Evolutionary conservation across 2,329 filamentous ascomycete genomes (phyloP).

Genomic region (Ramichloridium luteum): DNA sequence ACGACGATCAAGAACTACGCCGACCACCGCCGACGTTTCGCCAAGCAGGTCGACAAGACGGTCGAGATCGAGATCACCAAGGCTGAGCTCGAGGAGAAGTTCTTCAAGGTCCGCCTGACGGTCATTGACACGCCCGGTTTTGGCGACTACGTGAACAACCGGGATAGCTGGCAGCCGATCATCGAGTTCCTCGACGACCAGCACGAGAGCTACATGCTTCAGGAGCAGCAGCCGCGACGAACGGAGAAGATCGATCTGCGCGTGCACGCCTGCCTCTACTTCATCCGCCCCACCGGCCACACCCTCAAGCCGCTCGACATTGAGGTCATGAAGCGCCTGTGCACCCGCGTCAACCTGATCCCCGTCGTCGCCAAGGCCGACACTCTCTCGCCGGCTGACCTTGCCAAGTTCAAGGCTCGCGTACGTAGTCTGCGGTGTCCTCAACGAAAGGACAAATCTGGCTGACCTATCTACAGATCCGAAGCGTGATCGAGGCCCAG

Average conservation of each 20-base stretch:
- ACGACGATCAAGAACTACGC: constrained; percentile 99
- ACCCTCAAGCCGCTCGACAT: constrained; percentile 97
- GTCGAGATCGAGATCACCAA: constrained; percentile 99
- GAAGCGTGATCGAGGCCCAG: constrained; percentile 90
- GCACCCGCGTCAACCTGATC: constrained; percentile 95
- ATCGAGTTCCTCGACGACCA: constrained; percentile 99
- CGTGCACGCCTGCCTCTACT: constrained; percentile 97
- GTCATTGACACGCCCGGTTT: constrained; percentile 99
- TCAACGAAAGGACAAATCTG: not conserved
- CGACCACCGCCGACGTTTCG: constrained; percentile 97
- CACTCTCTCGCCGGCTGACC: constrained; percentile 82
- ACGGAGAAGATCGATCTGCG: constrained; percentile 98
- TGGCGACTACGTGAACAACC: constrained; percentile 99
- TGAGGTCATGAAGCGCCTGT: constrained; percentile 99
- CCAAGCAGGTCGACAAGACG: constrained; percentile 99
- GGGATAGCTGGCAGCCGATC: constrained; percentile 99
- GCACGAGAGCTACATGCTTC: constrained; percentile 99
- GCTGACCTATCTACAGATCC: constrained; percentile 52
- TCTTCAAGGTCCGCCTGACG: constrained; percentile 99
- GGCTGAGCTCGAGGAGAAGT: constrained; percentile 99
- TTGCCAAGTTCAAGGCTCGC: constrained; percentile 88
- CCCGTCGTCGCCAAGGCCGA: constrained; percentile 98
- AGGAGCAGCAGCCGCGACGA: constrained; percentile 97
- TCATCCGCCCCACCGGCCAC: constrained; percentile 96
- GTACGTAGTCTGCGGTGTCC: constrained; percentile 44